A percentile compares a stretch with the other conserved stretches of the same genome.
Conservation (phyloP, 768 basidiomycete species). For the Vishniacozyma victoriae region DNA sequence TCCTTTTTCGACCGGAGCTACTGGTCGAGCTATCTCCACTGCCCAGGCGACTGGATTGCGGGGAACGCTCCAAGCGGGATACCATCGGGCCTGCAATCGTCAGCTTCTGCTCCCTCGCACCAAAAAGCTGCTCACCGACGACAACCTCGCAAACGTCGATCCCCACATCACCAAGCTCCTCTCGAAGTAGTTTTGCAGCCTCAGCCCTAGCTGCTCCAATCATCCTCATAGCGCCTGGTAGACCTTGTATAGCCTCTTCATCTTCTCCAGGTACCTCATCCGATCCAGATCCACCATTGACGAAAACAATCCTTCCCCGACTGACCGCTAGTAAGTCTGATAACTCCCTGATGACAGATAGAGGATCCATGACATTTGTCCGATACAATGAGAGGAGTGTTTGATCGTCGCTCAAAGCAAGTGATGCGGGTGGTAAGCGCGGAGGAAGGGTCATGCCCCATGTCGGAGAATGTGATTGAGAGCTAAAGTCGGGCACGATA, state of each 20-base stretch:
- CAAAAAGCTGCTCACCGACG: slow-evolving; percentile 23
- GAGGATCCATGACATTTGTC: slow-evolving; percentile 32
- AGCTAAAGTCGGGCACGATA: neutral
- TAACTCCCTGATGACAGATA: slow-evolving; percentile 27
- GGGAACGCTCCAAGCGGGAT: neutral
- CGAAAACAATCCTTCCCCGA: slow-evolving; percentile 24
- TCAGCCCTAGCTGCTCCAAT: slow-evolving; percentile 15
- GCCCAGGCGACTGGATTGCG: slow-evolving; percentile 4
- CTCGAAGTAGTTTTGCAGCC: slow-evolving; percentile 12
- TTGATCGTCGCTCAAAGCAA: slow-evolving; percentile 16
- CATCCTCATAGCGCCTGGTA: slow-evolving; percentile 12
- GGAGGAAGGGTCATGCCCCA: neutral
- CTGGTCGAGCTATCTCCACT: slow-evolving; percentile 9
- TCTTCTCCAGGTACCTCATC: neutral
- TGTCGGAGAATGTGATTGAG: neutral
- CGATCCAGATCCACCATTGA: slow-evolving; percentile 13
- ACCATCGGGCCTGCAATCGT: slow-evolving; percentile 19
- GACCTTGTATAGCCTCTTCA: neutral
- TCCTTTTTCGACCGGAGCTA: slow-evolving; percentile 1
- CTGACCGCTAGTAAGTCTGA: slow-evolving; percentile 14
- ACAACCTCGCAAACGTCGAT: slow-evolving; percentile 36
- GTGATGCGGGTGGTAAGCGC: neutral
- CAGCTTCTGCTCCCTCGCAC: neutral
- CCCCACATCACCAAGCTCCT: slow-evolving; percentile 16
- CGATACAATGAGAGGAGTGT: slow-evolving; percentile 24